These are phyloP conservation scores for Penicillium palitans DNA, from an alignment of 2,329 filamentous ascomycete species.

Conservation along the genomic window DNA sequence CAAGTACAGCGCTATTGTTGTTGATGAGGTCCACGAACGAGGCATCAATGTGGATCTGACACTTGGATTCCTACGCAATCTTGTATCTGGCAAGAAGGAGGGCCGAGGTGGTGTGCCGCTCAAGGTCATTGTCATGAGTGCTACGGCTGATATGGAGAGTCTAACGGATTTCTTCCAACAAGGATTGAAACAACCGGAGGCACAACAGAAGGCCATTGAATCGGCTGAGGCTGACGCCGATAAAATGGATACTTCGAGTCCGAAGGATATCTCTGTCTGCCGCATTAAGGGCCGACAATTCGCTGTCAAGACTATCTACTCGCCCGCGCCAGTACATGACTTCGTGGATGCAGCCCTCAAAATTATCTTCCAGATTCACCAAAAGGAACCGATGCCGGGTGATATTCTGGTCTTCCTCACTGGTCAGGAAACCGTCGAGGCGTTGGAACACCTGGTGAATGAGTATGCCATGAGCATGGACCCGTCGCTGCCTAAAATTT, in stretches of 20 bases:
- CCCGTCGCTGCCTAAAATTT: conserved; percentile 67
- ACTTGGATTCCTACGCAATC: conserved; percentile 80
- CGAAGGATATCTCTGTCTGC: conserved; percentile 56
- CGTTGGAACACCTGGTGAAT: conserved; percentile 74
- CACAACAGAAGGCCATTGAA: conserved; percentile 14
- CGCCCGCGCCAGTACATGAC: conserved; percentile 72
- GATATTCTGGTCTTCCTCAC: conserved; percentile 91
- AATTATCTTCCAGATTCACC: conserved; percentile 81
- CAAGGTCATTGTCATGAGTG: conserved; percentile 95
- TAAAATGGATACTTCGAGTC: conserved; percentile 38
- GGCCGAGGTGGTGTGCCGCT: conserved; percentile 71
- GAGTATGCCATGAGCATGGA: conserved; percentile 73
- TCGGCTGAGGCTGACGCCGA: conserved; percentile 12
- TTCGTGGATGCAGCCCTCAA: conserved; percentile 80
- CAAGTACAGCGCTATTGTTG: conserved; percentile 84
- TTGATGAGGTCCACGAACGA: conserved; percentile 96
- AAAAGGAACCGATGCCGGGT: conserved; percentile 84
- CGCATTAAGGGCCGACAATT: conserved; percentile 85
- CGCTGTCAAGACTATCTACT: conserved; percentile 76
- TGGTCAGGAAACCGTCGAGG: conserved; percentile 89
- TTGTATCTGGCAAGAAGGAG: conserved; percentile 60
- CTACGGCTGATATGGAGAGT: conserved; percentile 82
- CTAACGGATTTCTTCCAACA: conserved; percentile 71
- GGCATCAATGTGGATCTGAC: conserved; percentile 92
- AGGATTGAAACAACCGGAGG: conserved; percentile 22